Conservation (phyloP, 345 rosid genomes). For the Eucalyptus sp. region DNA sequence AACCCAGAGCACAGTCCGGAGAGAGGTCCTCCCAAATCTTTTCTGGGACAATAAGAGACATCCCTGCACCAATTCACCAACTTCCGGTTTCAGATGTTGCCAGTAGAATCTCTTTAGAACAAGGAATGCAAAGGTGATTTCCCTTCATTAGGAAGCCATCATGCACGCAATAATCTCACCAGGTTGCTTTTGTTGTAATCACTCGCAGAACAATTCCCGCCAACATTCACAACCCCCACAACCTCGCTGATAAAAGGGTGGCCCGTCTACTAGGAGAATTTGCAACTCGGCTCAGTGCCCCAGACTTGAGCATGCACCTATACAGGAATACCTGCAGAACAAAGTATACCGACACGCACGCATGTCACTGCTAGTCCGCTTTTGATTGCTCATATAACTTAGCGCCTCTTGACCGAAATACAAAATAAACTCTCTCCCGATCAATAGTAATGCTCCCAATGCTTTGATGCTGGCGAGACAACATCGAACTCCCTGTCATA, state of each 20-base stretch:
- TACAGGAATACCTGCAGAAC: not conserved
- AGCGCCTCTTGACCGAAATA: not conserved
- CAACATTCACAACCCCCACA: not conserved
- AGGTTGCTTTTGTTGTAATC: not conserved
- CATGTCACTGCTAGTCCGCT: not conserved
- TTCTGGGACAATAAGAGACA: not conserved
- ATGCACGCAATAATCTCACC: not conserved
- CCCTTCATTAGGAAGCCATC: not conserved
- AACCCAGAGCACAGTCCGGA: not conserved
- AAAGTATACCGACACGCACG: not conserved
- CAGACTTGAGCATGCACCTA: not conserved
- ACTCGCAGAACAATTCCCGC: not conserved
- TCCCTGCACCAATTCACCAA: not conserved
- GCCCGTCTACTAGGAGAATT: not conserved
- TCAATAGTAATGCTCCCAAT: not conserved
- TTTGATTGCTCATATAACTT: not conserved
- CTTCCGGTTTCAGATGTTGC: not conserved
- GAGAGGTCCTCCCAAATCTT: not conserved
- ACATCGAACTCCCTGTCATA: not conserved
- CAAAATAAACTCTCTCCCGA: not conserved
- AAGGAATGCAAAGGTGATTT: not conserved
- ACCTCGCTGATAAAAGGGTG: not conserved
- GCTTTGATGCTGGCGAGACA: not conserved
- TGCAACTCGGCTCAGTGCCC: not conserved
- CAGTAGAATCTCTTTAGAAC: not conserved